Evolutionary conservation across 2,329 filamentous ascomycete genomes (phyloP), one percentile per base, ranked within the genome.

Genomic region (Diaporthe sp.): DNA sequence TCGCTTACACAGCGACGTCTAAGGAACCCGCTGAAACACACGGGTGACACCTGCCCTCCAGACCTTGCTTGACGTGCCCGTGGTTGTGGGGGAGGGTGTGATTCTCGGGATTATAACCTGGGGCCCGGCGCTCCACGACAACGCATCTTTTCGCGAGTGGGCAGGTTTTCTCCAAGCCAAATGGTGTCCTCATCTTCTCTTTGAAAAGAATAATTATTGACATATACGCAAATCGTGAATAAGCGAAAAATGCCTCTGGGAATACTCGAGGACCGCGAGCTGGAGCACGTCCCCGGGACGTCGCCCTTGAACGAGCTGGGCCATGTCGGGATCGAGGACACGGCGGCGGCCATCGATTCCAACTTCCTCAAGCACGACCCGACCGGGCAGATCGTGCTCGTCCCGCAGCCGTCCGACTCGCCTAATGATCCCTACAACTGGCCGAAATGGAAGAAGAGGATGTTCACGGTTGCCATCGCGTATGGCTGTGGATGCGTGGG

Each of bases 381-480:
- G 34, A 79, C 71, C 13, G 79, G 79, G 31, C 72, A 87, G 59
- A 84, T 88, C 69, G 83, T 87, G n/a, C 82, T 89, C n/a, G 84
- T 85, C 15, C 88, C 88, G 8, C 86, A 87, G 74, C 88, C 88
- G 13, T 87, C 86, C 12, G 82, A 84, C 61, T 86, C 85, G 22
- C 85, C 85, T 10, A 86, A 87, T 76, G 87, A 88, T 76, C 87
- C 87, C 15, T 82, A 87, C 73, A 87, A 87, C 79, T 88, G 87
- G 87, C 83, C 84, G 42, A 77, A 80, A 71, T 80, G 82, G 76
- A 81, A 80, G 76, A 81, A 81, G 77, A 78, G 81, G 72, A 77
- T 80, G 77, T 86, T 80, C 80, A 85, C 79, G 62, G 81, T 86
- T 67, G 83, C 84, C 22, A 79, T 86, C 39, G 80, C 83, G 3